Evolutionary conservation across 352 stramenopile species (phyloP), one percentile per base, ranked within the genome.

Genomic region (Pythium dissotocum): DNA sequence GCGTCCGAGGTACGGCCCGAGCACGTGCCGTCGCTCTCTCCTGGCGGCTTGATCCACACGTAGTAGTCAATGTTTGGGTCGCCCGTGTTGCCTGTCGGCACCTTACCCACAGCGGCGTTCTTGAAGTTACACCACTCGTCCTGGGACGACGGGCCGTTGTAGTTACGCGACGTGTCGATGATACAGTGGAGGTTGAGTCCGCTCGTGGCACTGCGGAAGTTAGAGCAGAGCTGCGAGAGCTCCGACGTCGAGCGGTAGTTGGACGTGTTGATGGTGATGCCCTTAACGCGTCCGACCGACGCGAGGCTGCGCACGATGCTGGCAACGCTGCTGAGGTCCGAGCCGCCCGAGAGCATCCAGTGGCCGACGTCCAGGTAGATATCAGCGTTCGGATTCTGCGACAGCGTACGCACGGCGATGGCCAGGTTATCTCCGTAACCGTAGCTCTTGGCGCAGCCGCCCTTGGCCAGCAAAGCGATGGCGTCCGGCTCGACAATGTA

Each of bases 81-180:
- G 0, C 77, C 75, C 2, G 82, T 90, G 32, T 84, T 62, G 10
- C 66, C 75, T 1, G 82, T 89, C 1, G 85, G 85, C 21, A 77
- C 73, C 6, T 75, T 59, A n/a, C 85, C 83, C 16, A 93, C 82
- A 9, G 74, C 85, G 0, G 77, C 81, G 10, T 72, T 76, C 28
- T 78, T 78, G 58, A 81, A 74, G 61, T 93, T 93, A 75, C 85
- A 93, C 85, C 85, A 93, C 57, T 91, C 85, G 51, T 63, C 72
- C 28, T 70, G 58, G 1, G 70, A 67, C 1, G 72, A 71, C 40
- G 65, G 21, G 1, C 69, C 75, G 35, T 82, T 83, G 67, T 82
- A 80, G 55, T 93, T 91, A 10, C 85, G 78, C 0, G 81, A 89
- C 0, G 85, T 91, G 65, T 94, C 85, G 12, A 90, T 58, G 36